Base-by-base conservation (phyloP, 2,329 filamentous ascomycete species). In the Trichophyton benhamiae region DNA sequence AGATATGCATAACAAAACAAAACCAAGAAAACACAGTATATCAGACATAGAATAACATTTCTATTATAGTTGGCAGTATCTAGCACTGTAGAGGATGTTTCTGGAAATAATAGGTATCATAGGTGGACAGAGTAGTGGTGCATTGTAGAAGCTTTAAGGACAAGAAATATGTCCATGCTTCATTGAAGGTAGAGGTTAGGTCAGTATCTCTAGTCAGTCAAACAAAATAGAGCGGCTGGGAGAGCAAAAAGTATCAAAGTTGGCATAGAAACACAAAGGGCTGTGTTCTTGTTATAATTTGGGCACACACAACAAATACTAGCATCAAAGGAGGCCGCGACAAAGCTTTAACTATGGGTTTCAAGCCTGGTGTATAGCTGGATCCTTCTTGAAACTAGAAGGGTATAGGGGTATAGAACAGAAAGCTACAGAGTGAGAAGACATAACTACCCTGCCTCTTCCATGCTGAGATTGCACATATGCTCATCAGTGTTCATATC, bases 391-490 rank as follows among this genome's bases (percentile, higher is more conserved):
- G 57, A 13, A 30, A 9, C 20, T 11, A 38, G 17, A 48, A 48
- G 41, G n/a, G 30, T 27, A 22, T 27, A 48, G 27, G 15, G 6
- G 15, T 30, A 30, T 20, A 38, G 41, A 30, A 11, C 13, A 17
- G 41, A 25, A 49, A 27, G 57, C 11, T 7, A 7, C 30, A 42
- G 30, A 2, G 57, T 58, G 20, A 59, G 22, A 17, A 48, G 41
- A 38, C 57, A 59, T 59, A 59, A 48, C 22, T 59, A 59, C 57
- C 57, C 41, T 42, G 25, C 17, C 27, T 44, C 38, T 48, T 17
- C 57, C 41, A 9, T 15, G 9, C 17, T 42, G 20, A n/a, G 8
- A 59, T 17, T 59, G 9, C 57, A 59, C 57, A 59, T 59, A 5
- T 46, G n/a, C 30, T 41, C 30, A 58, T 44, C 38, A 58, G 3